Conservation (phyloP, 805 yeast species). For the Yarrowia phangngaensis region DNA sequence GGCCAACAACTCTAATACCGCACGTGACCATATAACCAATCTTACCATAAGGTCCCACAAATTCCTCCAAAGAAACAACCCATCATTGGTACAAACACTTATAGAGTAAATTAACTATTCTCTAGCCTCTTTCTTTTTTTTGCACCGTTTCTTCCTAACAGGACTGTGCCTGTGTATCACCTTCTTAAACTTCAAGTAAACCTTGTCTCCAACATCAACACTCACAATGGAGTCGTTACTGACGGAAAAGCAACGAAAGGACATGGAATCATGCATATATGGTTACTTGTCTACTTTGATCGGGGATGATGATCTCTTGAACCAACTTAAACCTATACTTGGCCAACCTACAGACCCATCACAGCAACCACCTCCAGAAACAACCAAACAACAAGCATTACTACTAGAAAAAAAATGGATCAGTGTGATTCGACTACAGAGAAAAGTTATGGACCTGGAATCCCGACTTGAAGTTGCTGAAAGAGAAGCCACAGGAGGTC, state of each 20-base stretch:
- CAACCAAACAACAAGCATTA: constrained; percentile 34
- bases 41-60: too few relatives aligned
- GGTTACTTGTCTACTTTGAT: constrained; percentile 34
- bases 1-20: too few relatives aligned
- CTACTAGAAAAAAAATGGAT: constrained; percentile 79
- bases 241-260: constrained; percentile 45
- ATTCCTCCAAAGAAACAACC: too few relatives aligned
- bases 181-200: too few relatives aligned
- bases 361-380: constrained; percentile 25
- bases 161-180: too few relatives aligned
- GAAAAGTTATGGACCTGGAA: constrained; percentile 65
- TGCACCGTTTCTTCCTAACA: too few relatives aligned
- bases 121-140: too few relatives aligned
- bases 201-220: not conserved
- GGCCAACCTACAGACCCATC: constrained; percentile 12
- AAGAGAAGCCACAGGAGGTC: constrained; percentile 41
- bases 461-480: constrained; percentile 49
- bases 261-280: constrained; percentile 47
- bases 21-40: too few relatives aligned
- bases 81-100: too few relatives aligned
- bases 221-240: constrained; percentile 37
- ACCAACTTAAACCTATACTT: constrained; percentile 26
- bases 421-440: constrained; percentile 75
- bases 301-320: constrained; percentile 1
- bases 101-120: too few relatives aligned